Conservation (phyloP, 805 yeast species). For the Wickerhamomyces rabaulensis region DNA sequence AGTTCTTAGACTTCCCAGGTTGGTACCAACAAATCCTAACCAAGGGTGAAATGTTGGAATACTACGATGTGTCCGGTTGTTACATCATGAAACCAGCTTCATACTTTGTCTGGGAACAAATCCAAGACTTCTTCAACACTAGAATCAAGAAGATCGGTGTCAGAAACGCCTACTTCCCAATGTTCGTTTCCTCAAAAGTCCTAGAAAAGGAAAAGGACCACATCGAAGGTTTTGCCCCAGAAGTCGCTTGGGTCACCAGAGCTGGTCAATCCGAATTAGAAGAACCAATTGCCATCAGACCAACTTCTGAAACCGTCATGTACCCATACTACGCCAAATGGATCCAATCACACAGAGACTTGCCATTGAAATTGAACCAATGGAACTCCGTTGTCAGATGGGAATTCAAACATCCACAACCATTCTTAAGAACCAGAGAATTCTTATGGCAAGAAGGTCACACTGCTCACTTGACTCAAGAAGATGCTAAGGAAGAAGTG, state of each 20-base stretch:
- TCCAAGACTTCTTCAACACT: conserved; percentile 80
- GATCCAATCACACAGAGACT: conserved; percentile 97
- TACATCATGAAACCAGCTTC: conserved; percentile 96
- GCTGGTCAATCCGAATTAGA: conserved; percentile 94
- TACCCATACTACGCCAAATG: conserved; percentile 99
- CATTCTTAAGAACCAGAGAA: conserved; percentile 97
- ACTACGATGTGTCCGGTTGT: conserved; percentile 98
- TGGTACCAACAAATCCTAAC: conserved; percentile 97
- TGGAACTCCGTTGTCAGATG: conserved; percentile 99
- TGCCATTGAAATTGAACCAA: conserved; percentile 94
- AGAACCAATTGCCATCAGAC: conserved; percentile 98
- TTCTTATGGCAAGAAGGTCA: conserved; percentile 99
- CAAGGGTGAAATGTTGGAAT: conserved; percentile 97
- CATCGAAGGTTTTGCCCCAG: conserved; percentile 98
- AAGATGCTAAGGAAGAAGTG: conserved; percentile 81
- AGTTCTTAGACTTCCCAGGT: conserved; percentile 84
- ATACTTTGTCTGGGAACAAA: conserved; percentile 89
- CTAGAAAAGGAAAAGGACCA: conserved; percentile 98
- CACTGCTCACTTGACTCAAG: conserved; percentile 87
- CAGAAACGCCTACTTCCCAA: conserved; percentile 94
- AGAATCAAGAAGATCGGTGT: conserved; percentile 87
- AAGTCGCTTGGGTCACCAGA: conserved; percentile 98
- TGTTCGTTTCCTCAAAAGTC: conserved; percentile 92
- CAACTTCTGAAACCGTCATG: conserved; percentile 99
- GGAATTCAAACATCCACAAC: conserved; percentile 99